Base-by-base conservation (phyloP, 768 basidiomycete genomes). In the Boletus speciosus region DNA sequence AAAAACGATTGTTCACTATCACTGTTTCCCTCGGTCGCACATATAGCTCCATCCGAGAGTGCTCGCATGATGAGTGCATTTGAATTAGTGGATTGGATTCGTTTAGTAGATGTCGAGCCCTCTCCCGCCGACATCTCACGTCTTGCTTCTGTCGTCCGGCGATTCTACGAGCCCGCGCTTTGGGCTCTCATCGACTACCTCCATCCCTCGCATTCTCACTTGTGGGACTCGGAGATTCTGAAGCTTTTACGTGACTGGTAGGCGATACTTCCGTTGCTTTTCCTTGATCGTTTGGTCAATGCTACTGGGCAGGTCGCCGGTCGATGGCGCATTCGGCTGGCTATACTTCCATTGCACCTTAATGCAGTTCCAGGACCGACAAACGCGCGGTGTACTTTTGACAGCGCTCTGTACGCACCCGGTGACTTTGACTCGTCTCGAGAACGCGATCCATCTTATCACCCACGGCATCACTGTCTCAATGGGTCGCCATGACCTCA, bases 81-180 rank as follows among this genome's bases (percentile, higher is more conserved):
- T 41, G 81, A 83, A 47, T 71, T 89, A 0, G 72, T 88, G n/a
- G 85, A 87, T 58, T 83, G 80, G 79, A 53, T 85, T 32, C 81
- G 86, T 36, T 67, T 87, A 1, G 61, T 75, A 2, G 73, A 74
- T 14, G 62, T 66, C 27, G 60, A 68, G 1, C 59, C 81, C 5
- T 60, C 64, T 14, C 12, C 69, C 1, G 56, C 60, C 0, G 75
- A 83, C 44, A 62, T 85, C 19, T 62, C 57, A 21, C 76, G 77
- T 6, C 62, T 86, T 2, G 63, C 73, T 0, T 51, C 51, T 2
- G 65, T 76, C 0, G 57, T 87, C 29, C 58, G 65, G 12, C 71
- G 71, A 21, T 67, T 83, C 16, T 66, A 83, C 54, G 61, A 67
- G 1, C 73, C 77, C 0, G 73, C 77, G 0, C 41, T 86, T 6